Evolutionary conservation across 2,329 filamentous ascomycete species (phyloP).

Genomic region (Aspergillus sp.): DNA sequence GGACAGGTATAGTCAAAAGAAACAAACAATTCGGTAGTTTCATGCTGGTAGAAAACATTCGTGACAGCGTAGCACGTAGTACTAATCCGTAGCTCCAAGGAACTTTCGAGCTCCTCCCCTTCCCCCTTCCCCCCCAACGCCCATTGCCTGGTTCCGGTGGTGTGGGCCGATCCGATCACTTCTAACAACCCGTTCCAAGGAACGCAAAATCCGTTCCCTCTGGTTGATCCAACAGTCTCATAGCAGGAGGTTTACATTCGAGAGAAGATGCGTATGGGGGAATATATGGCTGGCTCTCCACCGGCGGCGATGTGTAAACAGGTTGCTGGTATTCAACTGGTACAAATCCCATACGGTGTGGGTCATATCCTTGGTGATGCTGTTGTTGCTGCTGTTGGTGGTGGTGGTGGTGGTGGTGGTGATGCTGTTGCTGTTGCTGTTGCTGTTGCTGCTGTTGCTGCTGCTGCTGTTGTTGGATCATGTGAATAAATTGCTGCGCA

Average conservation of each 20-base stretch:
- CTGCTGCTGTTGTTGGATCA: slow-evolving; percentile 27
- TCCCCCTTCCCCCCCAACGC: not conserved
- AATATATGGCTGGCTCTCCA: slow-evolving; percentile 32
- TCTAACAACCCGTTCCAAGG: slow-evolving; percentile 36
- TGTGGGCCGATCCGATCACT: not conserved
- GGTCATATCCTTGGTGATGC: slow-evolving; percentile 33
- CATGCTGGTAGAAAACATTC: slow-evolving; percentile 9
- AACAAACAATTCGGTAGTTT: not conserved
- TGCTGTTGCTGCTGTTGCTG: slow-evolving; percentile 10
- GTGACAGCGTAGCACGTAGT: not conserved
- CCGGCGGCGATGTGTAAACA: slow-evolving; percentile 29
- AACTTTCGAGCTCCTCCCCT: not conserved
- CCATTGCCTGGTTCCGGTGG: not conserved
- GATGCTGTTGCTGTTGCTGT: slow-evolving; percentile 18
- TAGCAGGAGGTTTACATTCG: slow-evolving; percentile 33
- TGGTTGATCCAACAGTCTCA: slow-evolving; percentile 35
- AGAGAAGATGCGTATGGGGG: slow-evolving; percentile 33
- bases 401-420: slow-evolving; percentile 22
- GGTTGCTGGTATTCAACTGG: slow-evolving; percentile 31
- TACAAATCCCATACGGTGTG: slow-evolving; percentile 30
- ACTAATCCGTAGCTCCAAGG: not conserved
- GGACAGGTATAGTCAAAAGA: not conserved
- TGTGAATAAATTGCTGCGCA: slow-evolving; percentile 32
- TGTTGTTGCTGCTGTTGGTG: not conserved
- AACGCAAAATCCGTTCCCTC: slow-evolving; percentile 43